phyloP scores from a whole-genome alignment of 2,329 filamentous ascomycete species.

The Venturia asperata region DNA sequence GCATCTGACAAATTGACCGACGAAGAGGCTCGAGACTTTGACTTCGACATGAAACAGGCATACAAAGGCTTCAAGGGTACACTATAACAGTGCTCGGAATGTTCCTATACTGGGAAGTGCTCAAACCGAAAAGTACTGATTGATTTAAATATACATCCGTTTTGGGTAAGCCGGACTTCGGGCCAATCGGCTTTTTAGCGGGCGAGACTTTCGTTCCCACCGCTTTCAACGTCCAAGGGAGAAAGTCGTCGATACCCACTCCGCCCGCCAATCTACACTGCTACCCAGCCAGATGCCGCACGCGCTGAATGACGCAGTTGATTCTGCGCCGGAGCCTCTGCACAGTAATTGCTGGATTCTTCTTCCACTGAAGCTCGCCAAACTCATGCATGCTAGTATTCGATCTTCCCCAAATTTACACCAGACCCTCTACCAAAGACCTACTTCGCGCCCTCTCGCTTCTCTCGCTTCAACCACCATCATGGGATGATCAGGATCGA shows the following conservation, averaged over 20 bases:
- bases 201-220: conserved; percentile 8
- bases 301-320: conserved; percentile 6
- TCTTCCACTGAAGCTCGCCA: neutral
- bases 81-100: neutral
- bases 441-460: conserved; percentile 60
- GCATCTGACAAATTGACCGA: conserved; percentile 85
- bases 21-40: conserved; percentile 79
- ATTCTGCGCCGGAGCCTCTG: neutral
- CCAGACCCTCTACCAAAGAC: conserved; percentile 58
- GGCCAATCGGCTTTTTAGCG: conserved; percentile 6
- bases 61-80: conserved; percentile 79
- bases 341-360: conserved; percentile 1
- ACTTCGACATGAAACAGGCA: conserved; percentile 88
- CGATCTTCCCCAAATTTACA: conserved; percentile 78
- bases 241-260: neutral
- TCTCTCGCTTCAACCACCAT: conserved; percentile 59
- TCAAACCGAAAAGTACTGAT: neutral
- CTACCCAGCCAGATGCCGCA: conserved; percentile 12
- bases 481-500: conserved; percentile 50
- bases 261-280: neutral
- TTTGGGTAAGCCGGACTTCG: conserved; percentile 4
- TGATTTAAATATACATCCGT: neutral
- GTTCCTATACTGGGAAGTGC: neutral
- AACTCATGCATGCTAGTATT: conserved; percentile 42
- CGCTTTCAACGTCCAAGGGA: neutral